A percentile compares a stretch with the other conserved stretches of the same genome.
phyloP scores from a whole-genome alignment of 2,329 filamentous ascomycete genomes.

The Fusarium clavum region DNA sequence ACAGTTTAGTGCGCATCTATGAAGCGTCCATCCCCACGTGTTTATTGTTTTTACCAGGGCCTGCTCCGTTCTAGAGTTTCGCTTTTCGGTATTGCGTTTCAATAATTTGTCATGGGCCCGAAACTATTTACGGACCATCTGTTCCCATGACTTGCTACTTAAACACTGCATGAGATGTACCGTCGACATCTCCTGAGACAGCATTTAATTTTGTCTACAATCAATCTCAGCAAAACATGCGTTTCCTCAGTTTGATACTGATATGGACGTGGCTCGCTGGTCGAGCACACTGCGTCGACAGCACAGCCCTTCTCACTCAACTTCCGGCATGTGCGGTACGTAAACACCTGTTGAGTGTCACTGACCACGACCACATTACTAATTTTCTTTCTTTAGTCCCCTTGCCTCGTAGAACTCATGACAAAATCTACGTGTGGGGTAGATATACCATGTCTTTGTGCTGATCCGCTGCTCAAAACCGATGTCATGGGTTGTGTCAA shows the following conservation, averaged over 20 bases:
- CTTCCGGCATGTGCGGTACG: background rate
- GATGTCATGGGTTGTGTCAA: background rate
- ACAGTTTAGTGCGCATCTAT: background rate
- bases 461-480: background rate
- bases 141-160: background rate
- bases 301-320: background rate
- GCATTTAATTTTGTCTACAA: background rate
- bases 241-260: background rate
- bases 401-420: background rate
- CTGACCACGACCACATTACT: background rate
- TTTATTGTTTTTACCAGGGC: background rate
- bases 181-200: background rate
- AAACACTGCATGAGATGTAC: background rate
- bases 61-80: background rate
- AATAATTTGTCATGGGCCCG: background rate
- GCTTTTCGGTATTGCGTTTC: background rate
- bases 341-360: background rate
- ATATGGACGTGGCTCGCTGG: background rate
- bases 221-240: background rate
- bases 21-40: background rate
- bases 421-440: background rate
- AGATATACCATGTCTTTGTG: background rate
- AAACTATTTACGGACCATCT: background rate
- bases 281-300: background rate
- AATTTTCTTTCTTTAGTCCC: background rate